Conservation (phyloP, 345 rosid species). For the Rhodamnia rubescens region DNA sequence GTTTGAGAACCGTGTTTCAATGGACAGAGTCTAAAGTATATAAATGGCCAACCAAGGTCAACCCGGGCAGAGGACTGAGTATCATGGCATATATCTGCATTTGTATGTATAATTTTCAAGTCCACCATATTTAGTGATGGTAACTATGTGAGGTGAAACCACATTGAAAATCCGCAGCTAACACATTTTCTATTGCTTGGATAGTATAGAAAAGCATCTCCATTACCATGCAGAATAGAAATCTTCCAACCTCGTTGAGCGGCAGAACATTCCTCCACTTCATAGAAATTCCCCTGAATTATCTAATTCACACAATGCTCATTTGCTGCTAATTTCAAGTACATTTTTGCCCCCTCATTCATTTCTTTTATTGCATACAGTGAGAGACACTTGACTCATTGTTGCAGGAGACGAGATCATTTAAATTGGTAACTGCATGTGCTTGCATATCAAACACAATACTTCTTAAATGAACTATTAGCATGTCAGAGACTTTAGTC, state of each 20-base stretch:
- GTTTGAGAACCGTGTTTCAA: background rate
- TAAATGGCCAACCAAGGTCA: background rate
- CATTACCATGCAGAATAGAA: background rate
- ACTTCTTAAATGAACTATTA: background rate
- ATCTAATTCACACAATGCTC: background rate
- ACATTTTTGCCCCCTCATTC: background rate
- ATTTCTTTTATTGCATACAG: background rate
- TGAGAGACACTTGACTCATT: background rate
- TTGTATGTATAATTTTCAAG: background rate
- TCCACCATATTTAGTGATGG: background rate
- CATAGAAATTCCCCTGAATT: background rate
- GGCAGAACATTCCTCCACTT: background rate
- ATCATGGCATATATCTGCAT: background rate
- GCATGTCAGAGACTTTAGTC: background rate
- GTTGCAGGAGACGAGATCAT: background rate
- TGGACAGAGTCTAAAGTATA: background rate
- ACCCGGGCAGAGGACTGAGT: background rate
- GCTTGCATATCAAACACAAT: background rate
- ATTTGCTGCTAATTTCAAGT: background rate
- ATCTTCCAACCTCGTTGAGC: background rate
- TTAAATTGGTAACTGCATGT: background rate
- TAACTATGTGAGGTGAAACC: background rate
- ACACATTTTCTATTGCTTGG: background rate
- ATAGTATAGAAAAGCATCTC: background rate
- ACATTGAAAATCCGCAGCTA: background rate